A percentile compares a stretch with the other conserved stretches of the same genome.
Conservation (phyloP, 2,329 filamentous ascomycete genomes). For the Hymenoscyphus repandus region DNA sequence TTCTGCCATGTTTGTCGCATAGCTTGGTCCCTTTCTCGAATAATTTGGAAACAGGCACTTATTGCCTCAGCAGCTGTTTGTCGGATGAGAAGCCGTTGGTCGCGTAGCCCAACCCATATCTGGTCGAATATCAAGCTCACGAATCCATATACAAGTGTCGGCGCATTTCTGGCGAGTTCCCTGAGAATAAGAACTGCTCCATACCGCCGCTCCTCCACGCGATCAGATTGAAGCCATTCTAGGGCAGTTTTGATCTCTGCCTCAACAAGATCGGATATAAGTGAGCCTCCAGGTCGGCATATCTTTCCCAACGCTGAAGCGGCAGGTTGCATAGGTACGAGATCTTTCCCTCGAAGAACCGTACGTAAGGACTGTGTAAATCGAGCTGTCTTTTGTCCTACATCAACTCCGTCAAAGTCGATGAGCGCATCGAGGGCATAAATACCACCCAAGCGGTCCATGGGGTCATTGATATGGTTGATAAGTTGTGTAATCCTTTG, state of each 20-base stretch:
- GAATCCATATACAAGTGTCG: constrained; percentile 92
- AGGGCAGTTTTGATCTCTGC: constrained; percentile 94
- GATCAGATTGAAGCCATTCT: constrained; percentile 94
- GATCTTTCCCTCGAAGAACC: constrained; percentile 85
- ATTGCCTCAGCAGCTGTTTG: constrained; percentile 90
- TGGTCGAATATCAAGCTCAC: constrained; percentile 93
- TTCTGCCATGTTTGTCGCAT: constrained; percentile 85
- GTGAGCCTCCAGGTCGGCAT: constrained; percentile 84
- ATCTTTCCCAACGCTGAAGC: constrained; percentile 85
- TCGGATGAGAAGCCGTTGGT: constrained; percentile 84
- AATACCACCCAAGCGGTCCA: constrained; percentile 86
- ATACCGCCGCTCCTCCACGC: constrained; percentile 88
- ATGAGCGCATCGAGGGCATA: constrained; percentile 89
- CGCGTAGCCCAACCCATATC: constrained; percentile 90
- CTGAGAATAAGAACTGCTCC: constrained; percentile 87
- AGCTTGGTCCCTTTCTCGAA: constrained; percentile 83
- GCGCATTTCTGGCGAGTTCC: constrained; percentile 86
- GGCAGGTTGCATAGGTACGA: constrained; percentile 82
- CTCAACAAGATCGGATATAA: constrained; percentile 93
- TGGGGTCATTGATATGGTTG: constrained; percentile 77
- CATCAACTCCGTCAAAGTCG: constrained; percentile 93
- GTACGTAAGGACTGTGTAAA: constrained; percentile 88
- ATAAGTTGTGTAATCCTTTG: constrained; percentile 67
- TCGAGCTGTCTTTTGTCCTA: constrained; percentile 86
- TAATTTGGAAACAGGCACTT: constrained; percentile 92